These are phyloP conservation scores for Phanerochaete sordida DNA, from an alignment of 768 basidiomycete species.

Conservation along the genomic window DNA sequence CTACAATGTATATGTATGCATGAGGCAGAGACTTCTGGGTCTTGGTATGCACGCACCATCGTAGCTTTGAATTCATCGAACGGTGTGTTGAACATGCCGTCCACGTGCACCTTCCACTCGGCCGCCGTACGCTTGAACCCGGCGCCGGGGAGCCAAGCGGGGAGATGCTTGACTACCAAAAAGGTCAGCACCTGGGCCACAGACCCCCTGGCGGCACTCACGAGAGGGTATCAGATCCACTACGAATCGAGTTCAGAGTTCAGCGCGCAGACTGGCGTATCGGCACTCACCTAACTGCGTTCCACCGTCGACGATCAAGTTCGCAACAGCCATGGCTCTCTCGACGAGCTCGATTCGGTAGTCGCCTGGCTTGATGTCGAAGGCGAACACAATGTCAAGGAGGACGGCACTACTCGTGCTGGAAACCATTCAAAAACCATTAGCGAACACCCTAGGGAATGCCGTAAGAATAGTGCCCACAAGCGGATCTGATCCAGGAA, in stretches of 20 bases:
- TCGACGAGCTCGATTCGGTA: slow-evolving; percentile 11
- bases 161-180: slow-evolving; percentile 19
- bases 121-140: slow-evolving; percentile 12
- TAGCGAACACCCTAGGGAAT: not conserved
- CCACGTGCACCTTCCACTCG: slow-evolving; percentile 1
- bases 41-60: not conserved
- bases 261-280: not conserved
- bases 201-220: not conserved
- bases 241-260: not conserved
- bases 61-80: not conserved
- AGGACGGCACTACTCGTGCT: slow-evolving; percentile 13
- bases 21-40: not conserved
- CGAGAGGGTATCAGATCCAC: not conserved
- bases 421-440: not conserved
- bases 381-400: slow-evolving; percentile 12
- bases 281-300: slow-evolving; percentile 8
- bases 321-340: slow-evolving; percentile 1
- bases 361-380: slow-evolving; percentile 15
- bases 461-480: not conserved
- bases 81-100: slow-evolving; percentile 8
- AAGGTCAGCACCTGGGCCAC: not conserved
- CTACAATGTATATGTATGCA: too few species aligned
- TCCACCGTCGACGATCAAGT: slow-evolving; percentile 7
- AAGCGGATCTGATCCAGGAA: slow-evolving; percentile 1
- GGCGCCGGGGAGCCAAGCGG: slow-evolving; percentile 20